Base-by-base conservation (phyloP, 106 monocot species). In the Cymbidium sinense region DNA sequence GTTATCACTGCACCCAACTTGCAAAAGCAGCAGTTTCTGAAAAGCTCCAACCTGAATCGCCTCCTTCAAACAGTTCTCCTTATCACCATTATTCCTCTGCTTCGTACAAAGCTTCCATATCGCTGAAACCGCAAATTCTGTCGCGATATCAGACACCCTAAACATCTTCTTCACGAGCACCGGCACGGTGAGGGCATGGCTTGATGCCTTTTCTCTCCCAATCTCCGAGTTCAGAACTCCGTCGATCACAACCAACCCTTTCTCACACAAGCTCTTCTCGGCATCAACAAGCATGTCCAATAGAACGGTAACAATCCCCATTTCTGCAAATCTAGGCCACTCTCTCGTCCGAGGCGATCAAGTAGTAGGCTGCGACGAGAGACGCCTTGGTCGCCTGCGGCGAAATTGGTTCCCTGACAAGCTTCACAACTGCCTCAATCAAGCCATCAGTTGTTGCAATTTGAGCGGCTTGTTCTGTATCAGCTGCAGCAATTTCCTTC, bases 181-280 rank as follows among this genome's bases (percentile, higher is more conserved):
- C 12, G 91, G 88, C 77, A 87, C 73, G 0, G 91, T 21, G 43
- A 94, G 82, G 25, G 83, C 85, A 74, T 94, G 85, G 2, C 54
- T 76, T 37, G 39, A 69, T 1, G 82, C 85, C 70, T 7, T 50
- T 78, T 78, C 80, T 51, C 82, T 88, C 17, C 91, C 93, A 10
- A 4, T 70, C 76, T 76, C 77, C 43, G 37, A 77, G 29, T 71
- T 28, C 27, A 85, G 75, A 6, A 91, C 15, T 9, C 50, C 82
- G 52, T 94, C 93, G 28, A 94, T 78, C 37, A 91, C 87, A 0
- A 80, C 93, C 73, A 89, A 43, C 0, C 80, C 83, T 83, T 85
- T 91, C 85, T 94, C 93, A n/a, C n/a, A 75, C 58, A 76, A 41
- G 81, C 86, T 88, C 82, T 74, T 90, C 34, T 93, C 90, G n/a